A percentile compares a stretch with the other conserved stretches of the same genome.
phyloP scores from a whole-genome alignment of 2,329 filamentous ascomycete genomes.

The Hypoxylon sp. region DNA sequence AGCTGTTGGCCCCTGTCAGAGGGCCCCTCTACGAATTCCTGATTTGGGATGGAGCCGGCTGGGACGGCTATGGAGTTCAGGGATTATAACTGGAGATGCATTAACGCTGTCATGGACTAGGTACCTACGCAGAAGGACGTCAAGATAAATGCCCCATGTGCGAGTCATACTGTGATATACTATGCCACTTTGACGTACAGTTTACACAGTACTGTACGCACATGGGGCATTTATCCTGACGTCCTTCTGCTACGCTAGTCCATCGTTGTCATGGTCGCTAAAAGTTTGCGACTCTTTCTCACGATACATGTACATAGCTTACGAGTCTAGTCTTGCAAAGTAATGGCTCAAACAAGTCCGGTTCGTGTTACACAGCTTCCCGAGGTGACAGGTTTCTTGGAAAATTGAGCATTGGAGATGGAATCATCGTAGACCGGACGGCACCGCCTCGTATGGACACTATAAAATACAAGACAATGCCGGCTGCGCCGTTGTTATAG shows the following conservation, averaged over 20 bases:
- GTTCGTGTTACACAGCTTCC: neutral
- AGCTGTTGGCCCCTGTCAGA: conserved; percentile 17
- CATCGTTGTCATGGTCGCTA: conserved; percentile 9
- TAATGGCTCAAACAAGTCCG: conserved; percentile 2
- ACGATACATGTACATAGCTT: neutral
- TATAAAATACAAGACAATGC: conserved; percentile 7
- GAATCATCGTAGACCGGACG: neutral
- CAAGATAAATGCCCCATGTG: too few relatives aligned
- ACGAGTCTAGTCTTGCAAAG: neutral
- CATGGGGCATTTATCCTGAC: too few relatives aligned
- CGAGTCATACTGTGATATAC: too few relatives aligned
- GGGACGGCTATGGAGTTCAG: conserved; percentile 8
- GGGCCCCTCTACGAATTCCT: conserved; percentile 17
- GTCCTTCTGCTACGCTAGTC: too few relatives aligned
- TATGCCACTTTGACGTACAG: too few relatives aligned
- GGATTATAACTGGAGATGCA: neutral
- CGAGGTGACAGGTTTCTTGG: conserved; percentile 15
- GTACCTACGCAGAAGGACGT: too few relatives aligned
- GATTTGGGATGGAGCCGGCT: conserved; percentile 29
- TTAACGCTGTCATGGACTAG: neutral
- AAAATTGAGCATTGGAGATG: conserved; percentile 10
- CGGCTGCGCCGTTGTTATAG: conserved; percentile 24
- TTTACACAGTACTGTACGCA: too few relatives aligned
- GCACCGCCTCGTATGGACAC: neutral
- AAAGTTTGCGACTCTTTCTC: neutral